Evolutionary conservation across 345 rosid species (phyloP), one percentile per base, ranked within the genome.

Genomic region (Kandelia obovata): DNA sequence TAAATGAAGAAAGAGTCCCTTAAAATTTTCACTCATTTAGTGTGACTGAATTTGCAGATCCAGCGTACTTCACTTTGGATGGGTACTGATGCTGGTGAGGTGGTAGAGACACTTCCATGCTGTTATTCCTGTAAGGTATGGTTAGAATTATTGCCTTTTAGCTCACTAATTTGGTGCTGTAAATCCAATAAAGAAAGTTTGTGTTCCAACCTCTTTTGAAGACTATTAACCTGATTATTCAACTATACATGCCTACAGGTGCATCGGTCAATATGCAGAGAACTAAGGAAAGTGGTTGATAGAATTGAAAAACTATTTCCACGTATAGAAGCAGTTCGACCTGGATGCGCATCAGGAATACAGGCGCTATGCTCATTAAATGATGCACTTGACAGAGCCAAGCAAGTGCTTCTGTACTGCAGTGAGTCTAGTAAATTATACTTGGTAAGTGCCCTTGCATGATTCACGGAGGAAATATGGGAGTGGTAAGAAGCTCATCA

Each of bases 391-490:
- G 89, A 85, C 62, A 88, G 73, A 63, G 84, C 96, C 71, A 84
- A 76, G 77, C 73, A 63, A 52, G 77, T 89, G 78, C 96, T 91
- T 78, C 88, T 67, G 58, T 62, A 84, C 72, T 91, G 92, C 83
- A 73, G 85, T 30, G 92, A 89, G 63, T 88, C 92, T 26, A 94
- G 98, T 67, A 87, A 85, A 80, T 90, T 94, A 60, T 91, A 91
- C 80, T 82, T 89, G 97, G 98, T 89, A 53, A 19, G 89, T 75
- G 27, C 31, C 19, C 25, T 35, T 2, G 6, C 34, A 7, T 37
- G 52, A 7, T 59, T 64, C 13, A 10, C 16, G 28, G 26, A 25
- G 68, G 31, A 47, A 61, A 61, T 27, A 2, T 65, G 55, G 32
- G n/a, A 32, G 66, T 51, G n/a, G 6, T 59, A 66, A 46, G 60